A percentile compares a stretch with the other conserved stretches of the same genome.
These are phyloP conservation scores for Rhododendron griersonianum DNA, from an alignment of 148 eudicot species.

Conservation along the genomic window DNA sequence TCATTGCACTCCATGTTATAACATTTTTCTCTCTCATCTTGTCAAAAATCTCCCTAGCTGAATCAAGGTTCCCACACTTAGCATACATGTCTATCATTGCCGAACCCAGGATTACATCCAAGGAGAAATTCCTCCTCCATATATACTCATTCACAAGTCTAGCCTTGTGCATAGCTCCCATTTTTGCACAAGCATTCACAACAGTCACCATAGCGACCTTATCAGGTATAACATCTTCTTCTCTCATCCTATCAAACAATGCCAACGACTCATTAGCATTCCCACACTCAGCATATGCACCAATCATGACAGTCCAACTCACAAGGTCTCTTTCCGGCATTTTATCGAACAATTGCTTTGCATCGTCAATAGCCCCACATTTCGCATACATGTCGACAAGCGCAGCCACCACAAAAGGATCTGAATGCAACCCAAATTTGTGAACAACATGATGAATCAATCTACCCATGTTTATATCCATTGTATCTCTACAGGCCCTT, in stretches of 20 bases:
- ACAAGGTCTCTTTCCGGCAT: conserved; percentile 2
- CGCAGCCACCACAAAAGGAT: conserved; percentile 10
- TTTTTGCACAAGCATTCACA: conserved; percentile 25
- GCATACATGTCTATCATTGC: conserved; percentile 35
- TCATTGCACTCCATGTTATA: no score
- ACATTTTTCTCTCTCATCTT: no score
- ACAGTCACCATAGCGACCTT: conserved; percentile 23
- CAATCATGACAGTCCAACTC: no score
- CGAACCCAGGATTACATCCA: background rate
- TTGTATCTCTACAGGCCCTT: conserved; percentile 25
- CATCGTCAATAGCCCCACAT: conserved; percentile 14
- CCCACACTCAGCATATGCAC: no score
- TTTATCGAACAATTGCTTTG: conserved; percentile 18
- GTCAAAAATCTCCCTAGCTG: no score
- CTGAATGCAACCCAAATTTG: conserved; percentile 17
- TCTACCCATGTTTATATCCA: conserved; percentile 19
- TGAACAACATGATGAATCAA: conserved; percentile 18
- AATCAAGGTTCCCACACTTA: conserved; percentile 13
- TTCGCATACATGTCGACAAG: conserved; percentile 26
- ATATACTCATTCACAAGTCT: no score
- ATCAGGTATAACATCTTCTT: conserved; percentile 13
- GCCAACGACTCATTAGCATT: no score
- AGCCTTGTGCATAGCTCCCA: background rate
- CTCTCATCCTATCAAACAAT: no score
- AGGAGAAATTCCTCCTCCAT: no score